Evolutionary conservation across 768 basidiomycete species (phyloP).

Genomic region (Leccinum arenicola): DNA sequence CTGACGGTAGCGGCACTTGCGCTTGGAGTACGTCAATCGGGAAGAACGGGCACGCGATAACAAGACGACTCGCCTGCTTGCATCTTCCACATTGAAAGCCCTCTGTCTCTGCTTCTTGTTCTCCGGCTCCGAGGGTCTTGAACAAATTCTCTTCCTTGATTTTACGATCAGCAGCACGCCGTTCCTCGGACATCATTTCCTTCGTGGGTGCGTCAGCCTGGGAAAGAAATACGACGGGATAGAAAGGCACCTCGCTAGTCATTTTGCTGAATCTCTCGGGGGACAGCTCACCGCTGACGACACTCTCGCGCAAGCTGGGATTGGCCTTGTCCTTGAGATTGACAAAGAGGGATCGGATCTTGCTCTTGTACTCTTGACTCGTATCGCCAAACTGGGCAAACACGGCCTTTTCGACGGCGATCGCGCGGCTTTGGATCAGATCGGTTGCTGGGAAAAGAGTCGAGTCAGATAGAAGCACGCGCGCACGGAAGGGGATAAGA

Average conservation of each 20-base stretch:
- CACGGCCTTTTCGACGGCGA: constrained; percentile 70
- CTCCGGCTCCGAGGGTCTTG: constrained; percentile 85
- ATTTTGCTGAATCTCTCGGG: constrained; percentile 73
- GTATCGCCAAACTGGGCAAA: constrained; percentile 42
- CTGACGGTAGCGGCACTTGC: constrained; percentile 90
- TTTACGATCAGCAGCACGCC: constrained; percentile 78
- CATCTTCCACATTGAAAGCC: constrained; percentile 97
- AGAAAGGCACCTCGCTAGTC: constrained; percentile 62
- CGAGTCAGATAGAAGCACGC: constrained; percentile 6
- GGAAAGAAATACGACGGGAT: not conserved
- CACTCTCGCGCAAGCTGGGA: constrained; percentile 76
- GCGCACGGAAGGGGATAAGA: constrained; percentile 18
- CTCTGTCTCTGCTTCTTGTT: constrained; percentile 92
- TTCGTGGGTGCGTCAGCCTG: constrained; percentile 36
- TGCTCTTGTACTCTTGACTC: constrained; percentile 59
- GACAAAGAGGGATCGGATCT: constrained; percentile 84
- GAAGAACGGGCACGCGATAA: not conserved
- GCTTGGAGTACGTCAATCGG: constrained; percentile 34
- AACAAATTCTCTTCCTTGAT: constrained; percentile 86
- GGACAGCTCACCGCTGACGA: constrained; percentile 78
- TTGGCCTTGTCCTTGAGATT: constrained; percentile 97
- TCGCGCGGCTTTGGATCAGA: constrained; percentile 62
- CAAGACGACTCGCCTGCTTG: constrained; percentile 63
- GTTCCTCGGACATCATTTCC: constrained; percentile 97
- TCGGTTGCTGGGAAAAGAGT: constrained; percentile 52